phyloP scores from a whole-genome alignment of 352 stramenopile genomes.

The Phytopythium montanum region DNA sequence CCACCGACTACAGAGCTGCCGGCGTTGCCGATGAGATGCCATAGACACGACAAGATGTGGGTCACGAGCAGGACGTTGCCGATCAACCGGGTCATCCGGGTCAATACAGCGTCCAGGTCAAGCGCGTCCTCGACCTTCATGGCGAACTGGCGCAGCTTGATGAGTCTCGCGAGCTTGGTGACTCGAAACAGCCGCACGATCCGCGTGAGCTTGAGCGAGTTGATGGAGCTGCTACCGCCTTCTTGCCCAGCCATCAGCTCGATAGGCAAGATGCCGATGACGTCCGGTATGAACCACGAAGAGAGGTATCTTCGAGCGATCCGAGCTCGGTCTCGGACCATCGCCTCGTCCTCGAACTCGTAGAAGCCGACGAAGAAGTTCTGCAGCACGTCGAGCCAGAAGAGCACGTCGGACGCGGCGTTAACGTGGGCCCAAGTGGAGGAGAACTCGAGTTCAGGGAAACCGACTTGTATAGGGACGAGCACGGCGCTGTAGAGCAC shows the following conservation, averaged over 20 bases:
- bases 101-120: constrained; percentile 60
- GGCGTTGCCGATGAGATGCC: constrained; percentile 61
- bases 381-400: constrained; percentile 60
- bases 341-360: constrained; percentile 53
- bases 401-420: constrained; percentile 43
- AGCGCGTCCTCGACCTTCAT: constrained; percentile 70
- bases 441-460: constrained; percentile 49
- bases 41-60: constrained; percentile 78
- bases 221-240: constrained; percentile 34
- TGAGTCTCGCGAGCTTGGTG: constrained; percentile 62
- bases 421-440: constrained; percentile 20
- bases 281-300: constrained; percentile 60
- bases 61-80: constrained; percentile 65
- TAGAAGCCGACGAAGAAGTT: constrained; percentile 76
- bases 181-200: constrained; percentile 64
- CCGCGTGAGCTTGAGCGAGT: constrained; percentile 62
- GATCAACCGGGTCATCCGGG: constrained; percentile 57
- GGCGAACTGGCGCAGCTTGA: constrained; percentile 66
- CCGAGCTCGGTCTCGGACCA: constrained; percentile 32
- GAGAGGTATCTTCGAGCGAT: constrained; percentile 53
- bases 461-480: constrained; percentile 68
- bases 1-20: constrained; percentile 13
- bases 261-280: constrained; percentile 42
- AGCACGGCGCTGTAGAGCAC: constrained; percentile 73
- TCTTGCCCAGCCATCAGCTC: constrained; percentile 36